Evolutionary conservation across 83 land plant species (phyloP), one percentile per base, ranked within the genome.

Genomic region (Thuja plicata): DNA sequence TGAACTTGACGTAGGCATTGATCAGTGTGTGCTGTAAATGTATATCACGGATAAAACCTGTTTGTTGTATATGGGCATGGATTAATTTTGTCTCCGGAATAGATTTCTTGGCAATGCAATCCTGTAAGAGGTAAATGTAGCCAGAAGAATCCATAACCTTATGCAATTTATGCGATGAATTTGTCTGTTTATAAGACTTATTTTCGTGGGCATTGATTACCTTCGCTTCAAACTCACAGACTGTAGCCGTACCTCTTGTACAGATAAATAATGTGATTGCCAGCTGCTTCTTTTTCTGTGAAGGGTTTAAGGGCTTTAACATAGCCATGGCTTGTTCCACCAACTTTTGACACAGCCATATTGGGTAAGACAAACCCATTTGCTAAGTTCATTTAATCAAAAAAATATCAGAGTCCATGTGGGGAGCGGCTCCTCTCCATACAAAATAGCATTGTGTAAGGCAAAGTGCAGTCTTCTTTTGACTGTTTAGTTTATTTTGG

Each of bases 11-110:
- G 87, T 91, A 95, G 34, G 89, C 86, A 37, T 89, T 90, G 13
- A 95, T 91, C 89, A 93, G 93, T 16, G 92, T 86, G 62, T 93
- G 91, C 34, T 88, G 92, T 88, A 93, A 71, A 86, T 90, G 83
- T 5, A 92, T 91, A 78, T 95, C 94, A 10, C 57, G 30, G 86
- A 84, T 84, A 13, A 84, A 46, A 46, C 55, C 86, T 11, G 37
- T 84, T n/a, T 84, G 35, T 30, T 46, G 50, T 1, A 84, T 30
- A 7, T 48, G 35, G 9, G 55, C 32, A 27, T 83, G 50, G n/a
- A 46, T 83, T 83, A 83, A n/a, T 83, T 83, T 83, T 30, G 34
- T 16, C 30, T 83, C 34, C 12, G 85, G 27, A 10, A 83, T 9
- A 5, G 85, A 45, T 46, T 83, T 83, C 54, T 83, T 45, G 55